Conservation (phyloP, 2,329 filamentous ascomycete species). For the Colletotrichum sojae region DNA sequence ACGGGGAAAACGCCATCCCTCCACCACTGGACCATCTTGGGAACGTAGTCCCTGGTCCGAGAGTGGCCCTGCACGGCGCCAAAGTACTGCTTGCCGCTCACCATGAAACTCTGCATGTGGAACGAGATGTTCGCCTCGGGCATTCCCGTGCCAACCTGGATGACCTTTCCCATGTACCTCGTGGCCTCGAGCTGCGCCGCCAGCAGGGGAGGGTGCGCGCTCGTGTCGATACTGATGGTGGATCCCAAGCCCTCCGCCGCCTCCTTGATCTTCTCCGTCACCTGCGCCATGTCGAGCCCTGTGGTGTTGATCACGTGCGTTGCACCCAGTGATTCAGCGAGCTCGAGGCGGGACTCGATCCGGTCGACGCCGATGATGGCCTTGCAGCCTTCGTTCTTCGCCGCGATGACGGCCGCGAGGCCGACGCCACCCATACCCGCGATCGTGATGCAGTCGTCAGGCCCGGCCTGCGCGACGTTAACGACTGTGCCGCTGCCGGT, state of each 20-base stretch:
- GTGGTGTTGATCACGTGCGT: conserved; percentile 48
- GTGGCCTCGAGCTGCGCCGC: conserved; percentile 58
- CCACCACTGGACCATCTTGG: conserved; percentile 51
- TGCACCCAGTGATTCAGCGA: conserved; percentile 51
- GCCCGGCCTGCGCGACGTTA: conserved; percentile 48
- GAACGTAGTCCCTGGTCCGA: conserved; percentile 58
- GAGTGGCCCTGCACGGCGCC: conserved; percentile 51
- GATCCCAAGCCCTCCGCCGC: conserved; percentile 63
- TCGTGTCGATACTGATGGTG: conserved; percentile 64
- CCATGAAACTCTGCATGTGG: conserved; percentile 61
- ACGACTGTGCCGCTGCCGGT: conserved; percentile 54
- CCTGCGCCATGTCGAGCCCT: conserved; percentile 43
- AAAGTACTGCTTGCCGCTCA: conserved; percentile 61
- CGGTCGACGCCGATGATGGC: conserved; percentile 48
- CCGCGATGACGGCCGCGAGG: conserved; percentile 52
- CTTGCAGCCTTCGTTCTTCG: conserved; percentile 45
- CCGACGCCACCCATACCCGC: conserved; percentile 54
- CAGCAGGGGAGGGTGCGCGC: conserved; percentile 57
- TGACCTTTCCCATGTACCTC: conserved; percentile 60
- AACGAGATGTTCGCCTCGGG: conserved; percentile 58
- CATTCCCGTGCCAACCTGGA: conserved; percentile 64
- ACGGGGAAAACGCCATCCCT: conserved; percentile 51
- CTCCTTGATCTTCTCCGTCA: conserved; percentile 47
- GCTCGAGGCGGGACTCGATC: conserved; percentile 28
- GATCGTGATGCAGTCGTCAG: conserved; percentile 48